Evolutionary conservation across 169 alveolate species (phyloP), one percentile per base, ranked within the genome.

Genomic region (Plasmodium ovale): DNA sequence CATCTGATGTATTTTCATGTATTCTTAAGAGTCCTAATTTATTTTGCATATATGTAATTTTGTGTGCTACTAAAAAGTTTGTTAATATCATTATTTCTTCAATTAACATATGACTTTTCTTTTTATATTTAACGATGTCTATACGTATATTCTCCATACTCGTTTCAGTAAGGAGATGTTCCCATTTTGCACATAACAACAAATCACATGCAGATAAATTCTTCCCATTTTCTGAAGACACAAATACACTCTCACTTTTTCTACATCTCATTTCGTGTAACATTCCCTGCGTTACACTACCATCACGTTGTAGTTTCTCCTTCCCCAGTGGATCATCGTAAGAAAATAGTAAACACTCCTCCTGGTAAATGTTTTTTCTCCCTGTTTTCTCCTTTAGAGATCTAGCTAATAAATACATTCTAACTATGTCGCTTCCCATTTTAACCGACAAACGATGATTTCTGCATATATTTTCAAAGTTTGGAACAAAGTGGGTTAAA

Each of bases 51-150:
- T 89, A 69, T n/a, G n/a, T n/a, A 39, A 94, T 87, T 39, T 87
- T 87, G 69, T 94, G 72, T 2, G 96, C 96, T 51, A 92, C 96
- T 72, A 90, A 89, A 37, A 93, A 87, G 51, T 94, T 94, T 23
- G 96, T 93, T 27, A 94, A 87, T 14, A 94, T 73, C 96, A 94
- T 94, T 94, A 94, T 91, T 74, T 94, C 96, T 93, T 94, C 96
- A 21, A 94, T 93, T 68, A 94, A 68, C 87, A 87, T 93, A 58
- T 94, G 96, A 79, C 96, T 94, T 54, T 92, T 93, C 21, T 29
- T 68, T 56, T 72, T 60, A 82, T 91, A 84, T n/a, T 88, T 58
- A 1, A 79, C 19, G 53, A 29, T 74, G 16, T 87, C 59, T 42
- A 72, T 33, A 54, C 59, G 29, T 3, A 87, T 58, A 31, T 84